Conservation (phyloP, 2,329 filamentous ascomycete genomes). For the Colletotrichum sp. region DNA sequence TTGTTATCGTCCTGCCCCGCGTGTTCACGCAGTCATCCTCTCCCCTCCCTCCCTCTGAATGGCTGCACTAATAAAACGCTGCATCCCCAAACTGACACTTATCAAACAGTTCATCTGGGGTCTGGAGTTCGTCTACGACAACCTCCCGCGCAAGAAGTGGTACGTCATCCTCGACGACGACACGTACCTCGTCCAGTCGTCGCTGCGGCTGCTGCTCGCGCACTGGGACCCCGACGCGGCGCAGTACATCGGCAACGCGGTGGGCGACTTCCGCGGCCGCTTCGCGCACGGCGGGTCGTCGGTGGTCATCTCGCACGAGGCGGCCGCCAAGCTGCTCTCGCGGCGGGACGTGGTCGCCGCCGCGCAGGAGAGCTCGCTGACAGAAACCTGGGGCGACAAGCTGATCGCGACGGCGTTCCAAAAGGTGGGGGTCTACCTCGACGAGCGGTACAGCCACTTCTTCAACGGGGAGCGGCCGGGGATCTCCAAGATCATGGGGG, state of each 20-base stretch:
- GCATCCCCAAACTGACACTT: neutral
- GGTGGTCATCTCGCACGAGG: conserved; percentile 55
- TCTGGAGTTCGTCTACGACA: conserved; percentile 55
- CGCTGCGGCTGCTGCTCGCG: conserved; percentile 50
- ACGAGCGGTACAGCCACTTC: conserved; percentile 57
- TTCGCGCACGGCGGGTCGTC: conserved; percentile 64
- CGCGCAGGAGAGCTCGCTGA: conserved; percentile 52
- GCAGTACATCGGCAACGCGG: conserved; percentile 60
- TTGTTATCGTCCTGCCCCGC: neutral
- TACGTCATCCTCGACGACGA: conserved; percentile 64
- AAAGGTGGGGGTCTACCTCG: conserved; percentile 58
- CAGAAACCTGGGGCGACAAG: conserved; percentile 59
- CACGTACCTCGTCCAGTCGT: conserved; percentile 57
- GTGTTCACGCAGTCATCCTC: neutral
- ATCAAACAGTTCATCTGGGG: conserved; percentile 54
- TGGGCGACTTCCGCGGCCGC: conserved; percentile 59
- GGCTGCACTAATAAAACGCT: neutral
- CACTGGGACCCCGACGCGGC: conserved; percentile 52
- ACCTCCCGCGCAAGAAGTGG: conserved; percentile 61
- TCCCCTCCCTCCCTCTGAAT: neutral
- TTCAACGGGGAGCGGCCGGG: conserved; percentile 61
- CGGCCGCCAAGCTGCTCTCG: conserved; percentile 51
- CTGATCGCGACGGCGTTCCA: conserved; percentile 58
- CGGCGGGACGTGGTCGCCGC: conserved; percentile 45
- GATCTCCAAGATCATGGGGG: conserved; percentile 52